Evolutionary conservation across 768 basidiomycete species (phyloP), one percentile per base, ranked within the genome.

Genomic region (Kwoniella sp.): DNA sequence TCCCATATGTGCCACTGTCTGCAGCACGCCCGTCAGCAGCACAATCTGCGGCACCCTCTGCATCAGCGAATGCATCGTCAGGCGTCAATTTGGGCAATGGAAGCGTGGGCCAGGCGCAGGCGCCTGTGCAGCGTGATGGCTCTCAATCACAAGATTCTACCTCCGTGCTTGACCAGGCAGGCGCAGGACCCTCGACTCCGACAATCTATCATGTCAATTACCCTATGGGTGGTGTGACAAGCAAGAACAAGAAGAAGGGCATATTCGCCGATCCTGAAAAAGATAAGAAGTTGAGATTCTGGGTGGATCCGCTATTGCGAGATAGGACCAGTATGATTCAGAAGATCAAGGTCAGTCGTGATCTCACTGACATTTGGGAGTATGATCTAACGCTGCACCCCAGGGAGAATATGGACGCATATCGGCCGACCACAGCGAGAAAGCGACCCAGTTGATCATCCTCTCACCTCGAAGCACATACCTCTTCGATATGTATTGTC

Each of bases 401-500:
- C n/a, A 67, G 65, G 36, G 17, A 5, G 65, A 67, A 29, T 48
- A 55, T 8, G 65, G 59, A 24, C 29, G 27, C 12, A 61, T 62
- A 21, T 67, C 62, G 10, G 19, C 61, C 10, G 51, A 48, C 25
- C 65, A 63, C 48, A 47, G 37, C n/a, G 50, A 50, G 10, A 61
- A 58, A 17, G 46, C 33, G 4, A 67, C 65, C 1, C 46, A 49
- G n/a, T 25, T 70, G 1, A 30, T 70, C 33, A 56, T 70, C 13
- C 63, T 70, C 0, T 49, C 58, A 24, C 69, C 69, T 1, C 48
- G 24, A 10, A 70, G 65, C 52, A 58, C 47, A 13, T 53, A 58
- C 15, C 21, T 70, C 24, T 70, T 70, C 44, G 69, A 70, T 46
- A 44, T 49, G 49, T 70, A 70, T 40, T 70, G 69, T 52, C 73